Conservation (phyloP, 2,329 filamentous ascomycete genomes). For the Laburnicola sp. region DNA sequence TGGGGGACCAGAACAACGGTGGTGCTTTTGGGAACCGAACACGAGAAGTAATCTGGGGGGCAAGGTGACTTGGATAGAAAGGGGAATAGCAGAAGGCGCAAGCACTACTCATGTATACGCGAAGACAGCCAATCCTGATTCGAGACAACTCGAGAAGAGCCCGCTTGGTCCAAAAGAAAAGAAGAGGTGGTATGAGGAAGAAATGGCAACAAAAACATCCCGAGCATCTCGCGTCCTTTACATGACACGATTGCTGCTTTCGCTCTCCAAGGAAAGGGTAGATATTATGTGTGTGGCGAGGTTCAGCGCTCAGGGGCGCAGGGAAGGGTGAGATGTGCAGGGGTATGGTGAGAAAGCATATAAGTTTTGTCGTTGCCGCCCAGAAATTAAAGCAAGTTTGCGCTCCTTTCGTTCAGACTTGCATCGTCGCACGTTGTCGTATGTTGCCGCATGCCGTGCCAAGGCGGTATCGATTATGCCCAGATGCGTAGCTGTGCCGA, state of each 20-base stretch:
- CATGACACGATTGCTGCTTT: conserved; percentile 29
- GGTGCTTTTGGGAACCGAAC: conserved; percentile 25
- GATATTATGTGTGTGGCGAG: conserved; percentile 37
- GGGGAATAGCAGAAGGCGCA: conserved; percentile 16
- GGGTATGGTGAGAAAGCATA: conserved; percentile 37
- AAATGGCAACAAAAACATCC: conserved; percentile 31
- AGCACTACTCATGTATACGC: conserved; percentile 26
- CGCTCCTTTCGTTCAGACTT: conserved; percentile 34
- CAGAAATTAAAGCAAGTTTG: conserved; percentile 31
- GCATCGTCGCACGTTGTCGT: conserved; percentile 36
- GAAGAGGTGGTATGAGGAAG: conserved; percentile 41
- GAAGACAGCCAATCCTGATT: conserved; percentile 33
- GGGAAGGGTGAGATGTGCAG: conserved; percentile 20
- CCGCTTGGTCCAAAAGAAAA: conserved; percentile 24
- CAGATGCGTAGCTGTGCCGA: conserved; percentile 54
- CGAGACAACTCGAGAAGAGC: conserved; percentile 19
- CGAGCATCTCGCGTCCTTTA: conserved; percentile 37
- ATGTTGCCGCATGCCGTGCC: conserved; percentile 24
- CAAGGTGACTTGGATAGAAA: neutral
- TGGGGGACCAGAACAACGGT: conserved; percentile 12
- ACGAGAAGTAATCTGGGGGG: conserved; percentile 9
- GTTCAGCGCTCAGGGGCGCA: conserved; percentile 26
- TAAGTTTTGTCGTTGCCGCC: conserved; percentile 31
- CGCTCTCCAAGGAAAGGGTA: conserved; percentile 31
- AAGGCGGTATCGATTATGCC: conserved; percentile 46